A percentile compares a stretch with the other conserved stretches of the same genome.
phyloP scores from a whole-genome alignment of 2,329 filamentous ascomycete genomes.

The Penicillium sp. region DNA sequence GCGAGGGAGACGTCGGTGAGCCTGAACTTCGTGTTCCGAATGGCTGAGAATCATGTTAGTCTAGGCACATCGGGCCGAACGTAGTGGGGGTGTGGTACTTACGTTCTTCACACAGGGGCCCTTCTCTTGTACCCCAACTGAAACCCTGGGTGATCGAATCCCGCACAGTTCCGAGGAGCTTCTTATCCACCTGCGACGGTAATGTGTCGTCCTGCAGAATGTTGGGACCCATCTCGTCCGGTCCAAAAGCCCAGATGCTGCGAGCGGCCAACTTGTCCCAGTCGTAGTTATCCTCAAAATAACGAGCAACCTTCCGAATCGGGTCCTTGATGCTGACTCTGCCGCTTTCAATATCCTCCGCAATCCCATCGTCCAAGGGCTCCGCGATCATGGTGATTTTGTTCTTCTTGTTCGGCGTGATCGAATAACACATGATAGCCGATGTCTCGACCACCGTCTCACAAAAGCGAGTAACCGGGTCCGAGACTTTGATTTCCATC shows the following conservation, averaged over 20 bases:
- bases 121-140: constrained; percentile 93
- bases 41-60: constrained; percentile 57
- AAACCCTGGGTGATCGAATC: constrained; percentile 96
- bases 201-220: constrained; percentile 96
- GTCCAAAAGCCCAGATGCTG: constrained; percentile 98
- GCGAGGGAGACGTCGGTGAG: constrained; percentile 88
- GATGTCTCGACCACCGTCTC: constrained; percentile 97
- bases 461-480: constrained; percentile 95
- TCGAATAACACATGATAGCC: constrained; percentile 94
- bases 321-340: constrained; percentile 90
- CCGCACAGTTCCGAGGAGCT: constrained; percentile 78
- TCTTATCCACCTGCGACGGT: constrained; percentile 91
- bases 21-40: constrained; percentile 97
- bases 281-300: constrained; percentile 95
- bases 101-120: constrained; percentile 96
- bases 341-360: constrained; percentile 88
- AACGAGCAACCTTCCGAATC: constrained; percentile 88
- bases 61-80: constrained; percentile 8
- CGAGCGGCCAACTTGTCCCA: constrained; percentile 93
- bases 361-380: constrained; percentile 90
- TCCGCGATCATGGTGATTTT: constrained; percentile 98
- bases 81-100: constrained; percentile 43
- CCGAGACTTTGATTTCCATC: constrained; percentile 99
- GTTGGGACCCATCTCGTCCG: constrained; percentile 91
- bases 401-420: constrained; percentile 99